Base-by-base conservation (phyloP, 2,329 filamentous ascomycete species). In the Aspergillus fijiensis region DNA sequence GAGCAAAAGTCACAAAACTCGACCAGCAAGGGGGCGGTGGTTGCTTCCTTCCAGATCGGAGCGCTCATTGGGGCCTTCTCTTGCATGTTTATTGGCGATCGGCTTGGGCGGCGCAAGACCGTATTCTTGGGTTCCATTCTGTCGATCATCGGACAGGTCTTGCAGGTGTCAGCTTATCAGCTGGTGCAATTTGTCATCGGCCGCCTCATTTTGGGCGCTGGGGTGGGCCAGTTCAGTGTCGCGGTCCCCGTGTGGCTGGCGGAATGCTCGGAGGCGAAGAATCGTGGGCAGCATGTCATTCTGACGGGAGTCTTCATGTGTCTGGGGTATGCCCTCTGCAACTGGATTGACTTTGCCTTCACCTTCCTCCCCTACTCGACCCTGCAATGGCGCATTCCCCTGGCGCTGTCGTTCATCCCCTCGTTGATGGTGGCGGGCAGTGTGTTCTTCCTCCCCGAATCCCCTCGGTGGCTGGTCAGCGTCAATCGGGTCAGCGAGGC, bases 341-440 rank as follows among this genome's bases (percentile, higher is more conserved):
- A 81, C 69, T 80, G 80, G 80, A 71, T 81, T 59, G 78, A 82
- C 63, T 77, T 81, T 47, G 78, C 78, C 1, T 81, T 83, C 62
- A 82, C 77, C 5, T 61, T 58, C 14, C 81, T 81, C 63, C 69
- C 81, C 2, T 76, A 77, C 25, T 72, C 73, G 7, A 73, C 70
- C 1, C 69, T 78, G 9, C 72, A 79, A 14, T 85, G 83, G 83
- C 76, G 83, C 21, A 80, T 84, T 55, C 83, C 83, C 0, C 80
- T 85, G 49, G 81, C 79, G 4, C 80, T 86, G 63, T 84, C 85
- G 63, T 81, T 84, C 59, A 55, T 83, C 12, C 80, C 84, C 52
- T 81, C 82, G 0, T 56, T 85, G 4, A 72, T 84, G 48, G 81
- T 85, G 27, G 70, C 81, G 39, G 60, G 63, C 21, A 73, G 78